phyloP scores from a whole-genome alignment of 202 grass and related monocot genomes.

The Brachypodium distachyon region DNA sequence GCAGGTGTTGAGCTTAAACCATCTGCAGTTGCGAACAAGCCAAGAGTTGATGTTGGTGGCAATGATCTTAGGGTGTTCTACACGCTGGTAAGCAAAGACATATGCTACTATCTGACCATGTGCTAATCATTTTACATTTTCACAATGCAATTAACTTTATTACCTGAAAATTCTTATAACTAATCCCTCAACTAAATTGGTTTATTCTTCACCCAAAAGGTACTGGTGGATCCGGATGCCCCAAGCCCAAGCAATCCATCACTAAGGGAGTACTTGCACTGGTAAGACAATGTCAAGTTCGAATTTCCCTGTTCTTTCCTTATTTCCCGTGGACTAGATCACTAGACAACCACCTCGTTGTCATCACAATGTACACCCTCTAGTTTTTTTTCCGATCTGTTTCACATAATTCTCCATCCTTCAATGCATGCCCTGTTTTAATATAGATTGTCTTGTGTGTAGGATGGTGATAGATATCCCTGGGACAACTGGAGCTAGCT shows the following conservation, averaged over 20 bases:
- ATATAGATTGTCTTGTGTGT: not conserved
- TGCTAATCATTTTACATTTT: not conserved
- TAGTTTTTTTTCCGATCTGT: not conserved
- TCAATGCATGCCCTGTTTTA: not conserved
- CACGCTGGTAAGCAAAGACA: conserved; percentile 32
- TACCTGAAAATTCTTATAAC: not conserved
- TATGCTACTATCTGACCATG: not conserved
- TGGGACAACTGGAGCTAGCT: conserved; percentile 47
- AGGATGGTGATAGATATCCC: conserved; percentile 71
- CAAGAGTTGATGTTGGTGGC: conserved; percentile 52
- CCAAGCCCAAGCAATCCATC: conserved; percentile 68
- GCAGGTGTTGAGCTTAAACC: conserved; percentile 42
- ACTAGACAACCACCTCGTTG: not conserved
- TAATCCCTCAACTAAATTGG: not conserved
- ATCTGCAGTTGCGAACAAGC: conserved; percentile 34
- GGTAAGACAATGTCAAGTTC: conserved; percentile 30
- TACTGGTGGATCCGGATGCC: conserved; percentile 70
- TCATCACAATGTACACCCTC: not conserved
- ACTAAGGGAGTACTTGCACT: conserved; percentile 64
- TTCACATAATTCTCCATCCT: not conserved
- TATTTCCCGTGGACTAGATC: not conserved
- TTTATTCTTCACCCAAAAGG: conserved; percentile 14
- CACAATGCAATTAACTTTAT: not conserved
- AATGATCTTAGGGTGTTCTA: conserved; percentile 51
- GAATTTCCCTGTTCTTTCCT: not conserved